Base-by-base conservation (phyloP, 768 basidiomycete genomes). In the Vararia minispora region DNA sequence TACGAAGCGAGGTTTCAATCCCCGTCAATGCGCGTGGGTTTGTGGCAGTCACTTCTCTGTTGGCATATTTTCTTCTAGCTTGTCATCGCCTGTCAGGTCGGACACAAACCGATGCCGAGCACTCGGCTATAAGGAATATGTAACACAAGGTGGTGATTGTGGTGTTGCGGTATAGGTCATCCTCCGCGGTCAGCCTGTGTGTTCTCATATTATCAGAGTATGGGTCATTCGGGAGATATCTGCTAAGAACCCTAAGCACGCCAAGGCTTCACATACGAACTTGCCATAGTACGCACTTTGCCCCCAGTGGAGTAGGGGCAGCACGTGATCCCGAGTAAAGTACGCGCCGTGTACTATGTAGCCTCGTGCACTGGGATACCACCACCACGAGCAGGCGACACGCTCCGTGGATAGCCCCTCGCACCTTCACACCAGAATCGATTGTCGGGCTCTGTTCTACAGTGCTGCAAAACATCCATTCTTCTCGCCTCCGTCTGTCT, bases 21-120 rank as follows among this genome's bases (percentile, higher is more conserved):
- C 57, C 0, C 42, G 52, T n/a, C 73, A 78, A 33, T 76, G 69
- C 35, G 74, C 74, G 1, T 72, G 79, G 57, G 76, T 70, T 29
- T 18, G 37, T 41, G 10, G 25, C 20, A 4, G 21, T 29, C n/a
- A 4, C 6, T 20, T 26, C 33, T 12, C 13, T 5, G 24, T 11
- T 1, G 13, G 3, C n/a, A n/a, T n/a, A n/a, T n/a, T 32, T 22
- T 37, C 17, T 14, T n/a, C 3, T 12, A 6, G 12, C n/a, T 32
- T 12, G 8, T 5, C 13, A 43, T 48, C 42, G 51, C 21, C 33
- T 18, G 10, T 5, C n/a, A 40, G 30, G 28, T 40, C 1, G 31
- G 31, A 22, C 12, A 54, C 37, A 49, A 47, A 12, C 23, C 45
- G n/a, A 43, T 53, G 47, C 16, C 53, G 13, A 2, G 39, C 48